phyloP scores from a whole-genome alignment of 345 rosid genomes.

The Heritiera fomes region DNA sequence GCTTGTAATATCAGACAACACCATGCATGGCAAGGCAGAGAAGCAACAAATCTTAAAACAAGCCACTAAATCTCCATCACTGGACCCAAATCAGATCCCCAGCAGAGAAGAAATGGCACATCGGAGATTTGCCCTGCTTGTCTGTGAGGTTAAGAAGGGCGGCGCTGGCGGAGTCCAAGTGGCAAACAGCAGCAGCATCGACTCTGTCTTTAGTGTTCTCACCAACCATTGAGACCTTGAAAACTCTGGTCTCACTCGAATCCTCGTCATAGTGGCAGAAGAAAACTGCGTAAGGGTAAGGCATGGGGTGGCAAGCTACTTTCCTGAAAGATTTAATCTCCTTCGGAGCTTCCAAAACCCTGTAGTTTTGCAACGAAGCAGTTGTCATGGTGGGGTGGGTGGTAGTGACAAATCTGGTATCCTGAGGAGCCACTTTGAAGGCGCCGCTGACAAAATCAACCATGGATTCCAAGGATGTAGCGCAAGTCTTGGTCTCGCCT shows the following conservation, averaged over 20 bases:
- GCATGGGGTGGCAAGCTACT: conserved; percentile 42
- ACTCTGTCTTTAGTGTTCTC: conserved; percentile 38
- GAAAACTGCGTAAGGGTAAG: conserved; percentile 42
- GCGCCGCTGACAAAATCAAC: no score
- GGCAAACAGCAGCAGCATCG: conserved; percentile 42
- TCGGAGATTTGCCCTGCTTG: conserved; percentile 9
- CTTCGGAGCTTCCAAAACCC: conserved; percentile 21
- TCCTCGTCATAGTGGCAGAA: conserved; percentile 41
- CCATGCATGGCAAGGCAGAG: neutral
- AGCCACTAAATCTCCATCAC: neutral
- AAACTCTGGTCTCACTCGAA: conserved; percentile 28
- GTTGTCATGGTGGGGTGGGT: conserved; percentile 25
- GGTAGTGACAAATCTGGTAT: conserved; percentile 27
- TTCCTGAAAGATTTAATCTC: conserved; percentile 33
- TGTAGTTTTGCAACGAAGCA: conserved; percentile 33
- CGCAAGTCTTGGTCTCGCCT: conserved; percentile 43
- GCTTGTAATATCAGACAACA: neutral
- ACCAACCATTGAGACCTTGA: conserved; percentile 33
- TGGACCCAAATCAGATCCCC: conserved; percentile 12
- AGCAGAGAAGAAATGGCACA: conserved; percentile 18
- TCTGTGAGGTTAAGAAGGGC: neutral
- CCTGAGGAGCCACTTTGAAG: conserved; percentile 9
- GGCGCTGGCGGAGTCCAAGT: conserved; percentile 41
- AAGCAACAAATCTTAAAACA: neutral
- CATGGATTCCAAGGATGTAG: conserved; percentile 38